Conservation (phyloP, 208 protist genomes). For the Trypanosoma mega region DNA sequence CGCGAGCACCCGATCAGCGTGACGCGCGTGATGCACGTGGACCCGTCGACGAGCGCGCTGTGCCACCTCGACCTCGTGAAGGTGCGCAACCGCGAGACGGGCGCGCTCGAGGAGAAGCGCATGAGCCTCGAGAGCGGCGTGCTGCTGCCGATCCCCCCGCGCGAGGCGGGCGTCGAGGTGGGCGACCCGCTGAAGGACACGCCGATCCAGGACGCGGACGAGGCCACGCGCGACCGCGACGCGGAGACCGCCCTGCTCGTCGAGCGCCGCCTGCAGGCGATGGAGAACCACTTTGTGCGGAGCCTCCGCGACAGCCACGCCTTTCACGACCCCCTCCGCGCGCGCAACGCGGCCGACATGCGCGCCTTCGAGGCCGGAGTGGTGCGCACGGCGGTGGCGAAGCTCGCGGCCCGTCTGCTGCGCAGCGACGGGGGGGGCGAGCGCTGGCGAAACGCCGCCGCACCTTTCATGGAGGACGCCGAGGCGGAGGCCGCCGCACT, state of each 20-base stretch:
- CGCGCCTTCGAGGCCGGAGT: slow-evolving; percentile 62
- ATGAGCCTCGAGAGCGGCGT: slow-evolving; percentile 75
- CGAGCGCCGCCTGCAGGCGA: slow-evolving; percentile 67
- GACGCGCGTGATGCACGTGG: slow-evolving; percentile 69
- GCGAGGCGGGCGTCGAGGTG: slow-evolving; percentile 44
- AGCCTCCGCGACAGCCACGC: slow-evolving; percentile 52
- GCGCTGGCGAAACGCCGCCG: slow-evolving; percentile 58
- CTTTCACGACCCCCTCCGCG: slow-evolving; percentile 58
- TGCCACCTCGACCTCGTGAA: slow-evolving; percentile 76
- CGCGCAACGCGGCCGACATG: slow-evolving; percentile 65
- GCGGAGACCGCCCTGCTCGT: slow-evolving; percentile 73
- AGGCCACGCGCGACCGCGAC: slow-evolving; percentile 63
- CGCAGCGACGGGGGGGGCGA: background rate
- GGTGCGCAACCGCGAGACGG: slow-evolving; percentile 79
- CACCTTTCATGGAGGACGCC: slow-evolving; percentile 43
- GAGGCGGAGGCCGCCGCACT: slow-evolving; percentile 24
- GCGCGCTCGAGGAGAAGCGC: slow-evolving; percentile 67
- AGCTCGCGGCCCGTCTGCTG: slow-evolving; percentile 41
- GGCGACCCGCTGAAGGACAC: slow-evolving; percentile 86
- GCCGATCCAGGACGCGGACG: slow-evolving; percentile 80
- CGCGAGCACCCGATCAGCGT: slow-evolving; percentile 84
- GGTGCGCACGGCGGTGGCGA: slow-evolving; percentile 43
- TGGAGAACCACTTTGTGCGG: slow-evolving; percentile 84
- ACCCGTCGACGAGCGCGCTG: slow-evolving; percentile 74
- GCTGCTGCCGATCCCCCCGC: slow-evolving; percentile 72